A percentile compares a stretch with the other conserved stretches of the same genome.
These are phyloP conservation scores for Ustilago hordei DNA, from an alignment of 1,284 basidiomycete species.

Conservation along the genomic window DNA sequence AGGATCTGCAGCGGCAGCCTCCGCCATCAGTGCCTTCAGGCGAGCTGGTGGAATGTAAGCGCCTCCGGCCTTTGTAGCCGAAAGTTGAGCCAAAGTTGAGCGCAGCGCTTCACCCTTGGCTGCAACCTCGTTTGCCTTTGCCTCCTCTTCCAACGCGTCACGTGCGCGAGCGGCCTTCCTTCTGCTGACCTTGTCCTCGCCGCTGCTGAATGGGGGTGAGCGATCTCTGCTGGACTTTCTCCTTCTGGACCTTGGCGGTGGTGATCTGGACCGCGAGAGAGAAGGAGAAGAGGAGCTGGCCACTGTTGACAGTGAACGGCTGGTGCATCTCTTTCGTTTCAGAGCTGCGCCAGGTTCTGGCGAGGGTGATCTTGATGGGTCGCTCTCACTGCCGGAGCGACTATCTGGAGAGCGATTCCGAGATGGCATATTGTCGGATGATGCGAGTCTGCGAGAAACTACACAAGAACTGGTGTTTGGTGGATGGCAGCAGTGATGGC, in stretches of 20 bases:
- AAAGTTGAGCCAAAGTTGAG: constrained; percentile 49
- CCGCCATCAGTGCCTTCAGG: constrained; percentile 88
- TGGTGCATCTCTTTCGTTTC: constrained; percentile 33
- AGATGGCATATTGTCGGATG: constrained; percentile 26
- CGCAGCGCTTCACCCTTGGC: constrained; percentile 57
- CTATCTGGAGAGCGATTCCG: constrained; percentile 14
- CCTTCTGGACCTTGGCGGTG: constrained; percentile 33
- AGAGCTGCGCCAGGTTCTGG: constrained; percentile 22
- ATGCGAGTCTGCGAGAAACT: not conserved
- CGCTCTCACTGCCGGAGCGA: constrained; percentile 5
- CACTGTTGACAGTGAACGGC: constrained; percentile 21
- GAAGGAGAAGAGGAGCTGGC: constrained; percentile 32
- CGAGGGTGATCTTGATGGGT: constrained; percentile 18
- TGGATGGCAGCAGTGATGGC: not conserved
- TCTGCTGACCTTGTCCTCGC: constrained; percentile 1
- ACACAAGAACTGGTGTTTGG: not conserved
- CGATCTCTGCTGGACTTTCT: constrained; percentile 21
- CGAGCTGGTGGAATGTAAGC: constrained; percentile 95
- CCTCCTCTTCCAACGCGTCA: constrained; percentile 15
- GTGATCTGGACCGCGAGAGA: constrained; percentile 31
- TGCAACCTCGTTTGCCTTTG: constrained; percentile 23
- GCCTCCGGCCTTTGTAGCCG: constrained; percentile 80
- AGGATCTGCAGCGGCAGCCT: constrained; percentile 82
- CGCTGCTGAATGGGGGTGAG: constrained; percentile 28
- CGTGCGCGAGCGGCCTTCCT: constrained; percentile 10